Base-by-base conservation (phyloP, 805 yeast genomes). In the Lachancea fermentati region DNA sequence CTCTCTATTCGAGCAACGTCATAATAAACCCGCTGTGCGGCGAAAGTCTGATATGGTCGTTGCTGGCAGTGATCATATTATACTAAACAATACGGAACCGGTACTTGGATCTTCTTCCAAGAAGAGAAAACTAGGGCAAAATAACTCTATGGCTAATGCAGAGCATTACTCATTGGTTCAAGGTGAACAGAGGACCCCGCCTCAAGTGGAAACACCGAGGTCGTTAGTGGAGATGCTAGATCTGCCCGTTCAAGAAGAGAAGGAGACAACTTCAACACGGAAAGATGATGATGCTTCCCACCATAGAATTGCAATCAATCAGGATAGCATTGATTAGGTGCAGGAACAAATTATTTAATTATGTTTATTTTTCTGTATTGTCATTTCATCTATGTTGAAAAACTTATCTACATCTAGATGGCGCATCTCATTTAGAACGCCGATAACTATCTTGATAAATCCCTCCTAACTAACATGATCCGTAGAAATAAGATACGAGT, bases 201-300 rank as follows among this genome's bases (percentile, higher is more conserved):
- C 43, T 30, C 42, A 42, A 30, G 49, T 50, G 13, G 57, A 46
- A 19, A 54, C 59, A 14, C 55, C 59, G 25, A 49, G 57, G 25
- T 49, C 57, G 7, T 46, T 57, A 38, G 53, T 50, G 6, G 56
- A 54, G 32, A 47, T 55, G 45, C 26, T 55, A 18, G 16, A 15
- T 19, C 30, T 19, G 22, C 6, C 35, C 14, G 19, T 32, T 16
- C 35, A n/a, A 11, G 24, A 32, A 32, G 35, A 32, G 32, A 38
- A 31, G 41, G 11, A 22, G 11, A 22, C 26, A 7, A 22, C 11
- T 22, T 22, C 26, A 22, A 22, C 11, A 11, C 26, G 11, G 26
- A 22, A 22, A 22, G 26, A 22, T 22, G 26, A 22, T 22, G 26
- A 11, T 7, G 26, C 9, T 7, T 22, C 26, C 7, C 26, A 22